phyloP scores from a whole-genome alignment of 306 rosid genomes.

The Gleditsia sinensis region DNA sequence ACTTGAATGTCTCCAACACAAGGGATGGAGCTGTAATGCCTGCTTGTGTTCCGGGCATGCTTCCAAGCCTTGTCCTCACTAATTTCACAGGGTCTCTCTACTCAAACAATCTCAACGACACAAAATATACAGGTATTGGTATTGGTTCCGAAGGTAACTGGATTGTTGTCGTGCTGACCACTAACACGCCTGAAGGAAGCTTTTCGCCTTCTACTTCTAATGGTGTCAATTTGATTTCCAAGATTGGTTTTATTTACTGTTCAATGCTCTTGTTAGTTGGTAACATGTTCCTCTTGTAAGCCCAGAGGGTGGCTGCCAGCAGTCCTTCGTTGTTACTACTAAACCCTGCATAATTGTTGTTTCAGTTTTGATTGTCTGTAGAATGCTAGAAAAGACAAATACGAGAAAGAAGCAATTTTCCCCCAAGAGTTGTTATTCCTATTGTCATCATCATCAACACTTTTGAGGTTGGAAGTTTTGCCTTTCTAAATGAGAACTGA shows the following conservation, averaged over 20 bases:
- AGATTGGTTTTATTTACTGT: conserved; percentile 44
- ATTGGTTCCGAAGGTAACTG: conserved; percentile 80
- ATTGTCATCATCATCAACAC: not conserved
- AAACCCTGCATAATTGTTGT: conserved; percentile 11
- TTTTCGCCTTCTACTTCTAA: conserved; percentile 43
- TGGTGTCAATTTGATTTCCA: conserved; percentile 44
- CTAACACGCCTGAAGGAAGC: conserved; percentile 79
- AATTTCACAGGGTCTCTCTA: conserved; percentile 86
- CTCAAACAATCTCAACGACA: conserved; percentile 67
- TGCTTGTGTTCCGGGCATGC: conserved; percentile 79
- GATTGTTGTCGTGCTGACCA: conserved; percentile 82
- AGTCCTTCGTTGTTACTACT: not conserved
- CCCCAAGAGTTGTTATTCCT: not conserved
- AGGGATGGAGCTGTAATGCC: conserved; percentile 83
- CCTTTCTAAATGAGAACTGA: conserved; percentile 28
- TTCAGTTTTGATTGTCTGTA: conserved; percentile 25
- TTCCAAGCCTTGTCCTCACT: conserved; percentile 60
- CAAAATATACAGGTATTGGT: conserved; percentile 72
- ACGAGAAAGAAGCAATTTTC: not conserved
- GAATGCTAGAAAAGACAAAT: conserved; percentile 30
- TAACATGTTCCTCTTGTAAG: conserved; percentile 47
- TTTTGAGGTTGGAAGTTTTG: not conserved
- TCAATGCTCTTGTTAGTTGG: conserved; percentile 51
- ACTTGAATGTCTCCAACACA: conserved; percentile 77
- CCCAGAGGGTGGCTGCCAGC: conserved; percentile 25